Conservation (phyloP, 2,329 filamentous ascomycete species). For the Scytalidium lignicola region DNA sequence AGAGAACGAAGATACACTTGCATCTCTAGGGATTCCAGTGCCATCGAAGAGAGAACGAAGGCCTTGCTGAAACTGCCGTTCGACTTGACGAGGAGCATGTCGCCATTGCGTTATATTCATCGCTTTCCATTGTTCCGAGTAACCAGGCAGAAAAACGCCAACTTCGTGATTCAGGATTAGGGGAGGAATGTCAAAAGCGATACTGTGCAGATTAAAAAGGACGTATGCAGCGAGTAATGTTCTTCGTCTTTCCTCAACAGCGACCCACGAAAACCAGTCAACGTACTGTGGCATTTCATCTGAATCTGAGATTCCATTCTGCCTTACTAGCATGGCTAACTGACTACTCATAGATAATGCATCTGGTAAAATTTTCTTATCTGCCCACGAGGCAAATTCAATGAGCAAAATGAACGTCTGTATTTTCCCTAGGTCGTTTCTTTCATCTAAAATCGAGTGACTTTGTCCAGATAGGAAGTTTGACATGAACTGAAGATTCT, state of each 20-base stretch:
- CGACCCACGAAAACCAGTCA: slow-evolving; percentile 2
- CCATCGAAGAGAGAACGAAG: not conserved
- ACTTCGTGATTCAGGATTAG: not conserved
- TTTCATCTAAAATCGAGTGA: not conserved
- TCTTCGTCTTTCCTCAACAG: not conserved
- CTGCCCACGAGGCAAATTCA: not conserved
- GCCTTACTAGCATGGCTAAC: slow-evolving; percentile 1
- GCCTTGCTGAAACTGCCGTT: not conserved
- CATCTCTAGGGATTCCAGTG: not conserved
- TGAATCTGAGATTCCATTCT: not conserved
- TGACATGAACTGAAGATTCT: not conserved
- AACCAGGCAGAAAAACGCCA: not conserved
- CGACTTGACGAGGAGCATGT: not conserved
- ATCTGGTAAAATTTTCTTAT: not conserved
- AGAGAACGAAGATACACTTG: not conserved
- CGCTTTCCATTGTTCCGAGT: not conserved
- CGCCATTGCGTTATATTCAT: not conserved
- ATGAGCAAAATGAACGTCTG: slow-evolving; percentile 1
- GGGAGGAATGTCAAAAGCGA: slow-evolving; percentile 1
- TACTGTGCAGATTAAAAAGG: not conserved
- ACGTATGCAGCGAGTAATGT: not conserved
- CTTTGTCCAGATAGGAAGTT: not conserved
- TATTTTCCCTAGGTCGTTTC: not conserved
- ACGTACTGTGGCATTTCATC: not conserved
- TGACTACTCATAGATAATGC: slow-evolving; percentile 1